Percentiles rank a stretch among this genome's conserved stretches.
phyloP scores from a whole-genome alignment of 2,329 filamentous ascomycete genomes.

The Phyllosticta citriasiana region DNA sequence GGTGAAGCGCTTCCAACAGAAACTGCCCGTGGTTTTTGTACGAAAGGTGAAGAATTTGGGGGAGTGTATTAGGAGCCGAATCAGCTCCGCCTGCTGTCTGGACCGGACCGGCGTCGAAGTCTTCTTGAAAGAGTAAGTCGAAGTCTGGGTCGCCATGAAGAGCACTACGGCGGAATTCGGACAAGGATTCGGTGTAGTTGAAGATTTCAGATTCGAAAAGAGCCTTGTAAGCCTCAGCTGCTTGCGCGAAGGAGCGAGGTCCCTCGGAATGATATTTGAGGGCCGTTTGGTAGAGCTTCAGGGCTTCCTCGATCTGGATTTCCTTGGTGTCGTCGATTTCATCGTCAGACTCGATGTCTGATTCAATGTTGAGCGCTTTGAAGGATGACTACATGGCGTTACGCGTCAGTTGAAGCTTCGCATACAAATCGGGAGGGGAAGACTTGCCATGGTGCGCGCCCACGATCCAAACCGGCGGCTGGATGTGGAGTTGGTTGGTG shows the following conservation, averaged over 20 bases:
- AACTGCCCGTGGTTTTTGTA: slow-evolving; percentile 97
- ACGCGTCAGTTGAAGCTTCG: neutral
- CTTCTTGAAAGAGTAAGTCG: slow-evolving; percentile 30
- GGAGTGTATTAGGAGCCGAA: slow-evolving; percentile 66
- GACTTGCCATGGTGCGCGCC: slow-evolving; percentile 3
- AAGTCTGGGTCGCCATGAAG: slow-evolving; percentile 37
- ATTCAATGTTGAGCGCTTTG: slow-evolving; percentile 85
- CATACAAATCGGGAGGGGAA: neutral
- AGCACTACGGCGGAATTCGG: slow-evolving; percentile 69
- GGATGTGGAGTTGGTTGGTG: neutral
- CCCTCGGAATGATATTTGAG: slow-evolving; percentile 88
- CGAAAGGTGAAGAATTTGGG: slow-evolving; percentile 83
- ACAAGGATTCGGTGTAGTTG: slow-evolving; percentile 75
- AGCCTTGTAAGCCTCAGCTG: slow-evolving; percentile 68
- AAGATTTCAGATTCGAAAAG: slow-evolving; percentile 93
- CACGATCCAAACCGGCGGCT: neutral
- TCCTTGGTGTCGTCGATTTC: slow-evolving; percentile 93
- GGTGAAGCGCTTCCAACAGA: slow-evolving; percentile 62
- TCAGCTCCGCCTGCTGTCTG: slow-evolving; percentile 53
- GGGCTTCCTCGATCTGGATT: slow-evolving; percentile 90
- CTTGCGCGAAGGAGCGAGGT: slow-evolving; percentile 62
- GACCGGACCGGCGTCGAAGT: slow-evolving; percentile 32
- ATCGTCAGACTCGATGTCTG: slow-evolving; percentile 80
- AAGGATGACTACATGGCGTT: slow-evolving; percentile 44
- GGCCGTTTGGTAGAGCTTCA: slow-evolving; percentile 88